Evolutionary conservation across 1,284 basidiomycete genomes (phyloP), one percentile per base, ranked within the genome.

Genomic region (Kalmanozyma brasiliensis): DNA sequence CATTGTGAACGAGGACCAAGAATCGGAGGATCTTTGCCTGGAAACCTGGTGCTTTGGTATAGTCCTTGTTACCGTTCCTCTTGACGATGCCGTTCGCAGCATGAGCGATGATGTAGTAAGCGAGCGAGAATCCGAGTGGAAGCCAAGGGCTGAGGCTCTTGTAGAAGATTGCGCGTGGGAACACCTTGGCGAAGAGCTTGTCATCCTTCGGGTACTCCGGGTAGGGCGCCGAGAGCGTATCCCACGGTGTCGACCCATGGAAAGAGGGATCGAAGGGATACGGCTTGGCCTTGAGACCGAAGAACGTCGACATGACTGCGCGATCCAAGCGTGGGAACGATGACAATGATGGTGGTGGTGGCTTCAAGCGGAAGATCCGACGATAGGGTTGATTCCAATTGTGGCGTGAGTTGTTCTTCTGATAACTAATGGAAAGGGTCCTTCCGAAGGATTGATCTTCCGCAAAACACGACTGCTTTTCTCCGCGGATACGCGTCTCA

Each of bases 1-100:
- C 69, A 46, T 78, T 78, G 64, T 79, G 77, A 10, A 58, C n/a
- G n/a, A 74, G 37, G 43, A 79, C 58, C 34, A 61, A 20, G 38
- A 37, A 52, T 29, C 74, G 58, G 4, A 77, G 55, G 2, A 53
- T 11, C 24, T 16, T 46, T 1, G 73, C 58, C 11, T 36, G 17
- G 9, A 49, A 9, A 14, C 41, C 23, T 8, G 46, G 35, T 26
- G 61, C 64, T 44, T 72, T 69, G 24, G 71, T 76, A 40, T 32
- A 62, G 40, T 78, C 76, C 16, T 42, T 49, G 49, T 33, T 52
- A 41, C 53, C 73, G 13, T 55, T 46, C 17, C 42, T 48, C 37
- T 44, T 52, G 36, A 66, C 43, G 41, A 60, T 24, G 22, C 34
- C 33, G 34, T 78, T 78, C 3, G 76, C 76, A 10, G 51, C 17